phyloP scores from a whole-genome alignment of 805 yeast genomes.

The Candida odintsovae region DNA sequence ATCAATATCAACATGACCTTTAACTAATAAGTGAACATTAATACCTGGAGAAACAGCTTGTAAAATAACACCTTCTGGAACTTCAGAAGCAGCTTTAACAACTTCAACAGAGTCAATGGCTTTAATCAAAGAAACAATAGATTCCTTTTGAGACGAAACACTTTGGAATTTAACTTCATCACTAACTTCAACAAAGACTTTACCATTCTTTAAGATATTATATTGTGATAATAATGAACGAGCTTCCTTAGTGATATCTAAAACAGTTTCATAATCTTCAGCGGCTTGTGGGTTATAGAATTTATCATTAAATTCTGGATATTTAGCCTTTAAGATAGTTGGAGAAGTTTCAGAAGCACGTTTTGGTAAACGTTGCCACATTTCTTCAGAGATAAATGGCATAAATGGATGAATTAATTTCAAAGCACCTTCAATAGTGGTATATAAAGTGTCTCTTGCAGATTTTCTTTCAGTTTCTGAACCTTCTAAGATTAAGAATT shows the following conservation, averaged over 20 bases:
- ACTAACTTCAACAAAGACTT: conserved; percentile 72
- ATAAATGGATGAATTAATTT: conserved; percentile 94
- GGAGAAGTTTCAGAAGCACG: conserved; percentile 63
- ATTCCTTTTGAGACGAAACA: conserved; percentile 66
- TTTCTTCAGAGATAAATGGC: conserved; percentile 96
- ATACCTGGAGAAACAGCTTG: conserved; percentile 75
- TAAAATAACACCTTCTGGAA: conserved; percentile 90
- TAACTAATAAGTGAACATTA: conserved; percentile 84
- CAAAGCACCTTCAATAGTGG: conserved; percentile 87
- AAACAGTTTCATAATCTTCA: conserved; percentile 73
- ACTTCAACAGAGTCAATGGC: conserved; percentile 75
- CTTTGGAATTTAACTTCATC: conserved; percentile 42
- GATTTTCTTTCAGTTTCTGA: conserved; percentile 76
- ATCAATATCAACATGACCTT: conserved; percentile 91
- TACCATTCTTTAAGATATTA: conserved; percentile 81
- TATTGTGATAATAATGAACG: conserved; percentile 91
- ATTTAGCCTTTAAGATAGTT: conserved; percentile 74
- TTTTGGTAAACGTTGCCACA: conserved; percentile 98
- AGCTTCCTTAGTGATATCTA: conserved; percentile 84
- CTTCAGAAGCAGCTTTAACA: conserved; percentile 44
- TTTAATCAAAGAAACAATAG: conserved; percentile 89
- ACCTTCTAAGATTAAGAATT: conserved; percentile 88
- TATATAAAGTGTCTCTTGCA: conserved; percentile 91
- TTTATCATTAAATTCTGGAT: conserved; percentile 60
- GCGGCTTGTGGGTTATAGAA: conserved; percentile 63